These are phyloP conservation scores for Bolboschoenoplectus hybrid DNA, from an alignment of 202 grass and related monocot genomes.

Conservation along the genomic window DNA sequence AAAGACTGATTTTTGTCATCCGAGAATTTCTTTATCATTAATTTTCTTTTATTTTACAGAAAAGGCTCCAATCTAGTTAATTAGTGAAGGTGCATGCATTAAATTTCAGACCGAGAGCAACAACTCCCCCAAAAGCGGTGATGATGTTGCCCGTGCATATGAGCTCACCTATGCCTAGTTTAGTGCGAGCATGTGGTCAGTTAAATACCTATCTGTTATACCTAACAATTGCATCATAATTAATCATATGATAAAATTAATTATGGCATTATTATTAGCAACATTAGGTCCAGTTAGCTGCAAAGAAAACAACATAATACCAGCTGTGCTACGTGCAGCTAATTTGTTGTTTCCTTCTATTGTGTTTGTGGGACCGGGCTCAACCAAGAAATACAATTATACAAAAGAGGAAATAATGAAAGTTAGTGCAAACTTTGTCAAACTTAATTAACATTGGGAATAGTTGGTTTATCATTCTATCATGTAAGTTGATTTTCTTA, in stretches of 20 bases:
- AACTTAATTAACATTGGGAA: background rate
- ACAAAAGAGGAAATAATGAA: constrained; percentile 15
- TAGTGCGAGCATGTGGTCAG: constrained; percentile 39
- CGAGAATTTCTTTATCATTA: background rate
- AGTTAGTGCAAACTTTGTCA: constrained; percentile 4
- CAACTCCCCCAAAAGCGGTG: background rate
- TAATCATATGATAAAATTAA: constrained; percentile 32
- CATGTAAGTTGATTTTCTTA: constrained; percentile 1
- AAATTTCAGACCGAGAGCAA: constrained; percentile 26
- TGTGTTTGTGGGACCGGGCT: background rate
- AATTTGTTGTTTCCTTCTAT: constrained; percentile 32
- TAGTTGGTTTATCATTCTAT: constrained; percentile 6
- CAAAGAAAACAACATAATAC: constrained; percentile 43
- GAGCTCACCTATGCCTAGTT: constrained; percentile 25
- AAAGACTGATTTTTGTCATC: background rate
- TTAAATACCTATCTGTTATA: constrained; percentile 41
- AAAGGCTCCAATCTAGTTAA: background rate
- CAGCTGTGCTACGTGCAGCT: constrained; percentile 12
- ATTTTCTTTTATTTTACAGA: too few relatives aligned
- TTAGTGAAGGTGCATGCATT: constrained; percentile 16
- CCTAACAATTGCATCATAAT: constrained; percentile 35
- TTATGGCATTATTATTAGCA: constrained; percentile 37
- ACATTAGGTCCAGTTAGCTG: constrained; percentile 38
- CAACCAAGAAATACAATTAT: background rate
- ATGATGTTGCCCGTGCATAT: constrained; percentile 26